Percentiles rank a stretch among this genome's conserved stretches.
Conservation (phyloP, 1,284 basidiomycete species). For the Mycosarcoma mackinlayi region DNA sequence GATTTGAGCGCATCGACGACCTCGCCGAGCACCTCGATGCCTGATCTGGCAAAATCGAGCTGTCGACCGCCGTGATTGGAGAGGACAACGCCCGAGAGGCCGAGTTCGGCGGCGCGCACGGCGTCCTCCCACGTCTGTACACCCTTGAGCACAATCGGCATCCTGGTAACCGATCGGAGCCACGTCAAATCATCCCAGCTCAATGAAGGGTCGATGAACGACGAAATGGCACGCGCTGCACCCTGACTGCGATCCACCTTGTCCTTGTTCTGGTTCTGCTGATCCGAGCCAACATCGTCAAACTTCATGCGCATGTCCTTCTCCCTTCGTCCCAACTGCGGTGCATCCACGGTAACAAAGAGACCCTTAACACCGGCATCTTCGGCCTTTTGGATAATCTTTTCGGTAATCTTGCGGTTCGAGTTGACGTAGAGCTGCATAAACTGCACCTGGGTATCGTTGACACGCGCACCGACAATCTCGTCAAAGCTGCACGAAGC, state of each 20-base stretch:
- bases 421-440: slow-evolving; percentile 82
- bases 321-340: slow-evolving; percentile 86
- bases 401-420: slow-evolving; percentile 77
- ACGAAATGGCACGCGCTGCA: slow-evolving; percentile 70
- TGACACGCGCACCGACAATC: slow-evolving; percentile 75
- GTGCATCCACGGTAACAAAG: slow-evolving; percentile 89
- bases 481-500: slow-evolving; percentile 72
- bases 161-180: slow-evolving; percentile 78
- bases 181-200: slow-evolving; percentile 76
- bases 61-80: slow-evolving; percentile 71
- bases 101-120: slow-evolving; percentile 73
- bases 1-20: slow-evolving; percentile 81
- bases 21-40: slow-evolving; percentile 75
- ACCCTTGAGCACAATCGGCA: slow-evolving; percentile 88
- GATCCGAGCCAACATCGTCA: slow-evolving; percentile 72
- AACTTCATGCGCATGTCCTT: slow-evolving; percentile 73
- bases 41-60: slow-evolving; percentile 62
- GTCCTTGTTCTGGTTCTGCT: slow-evolving; percentile 64
- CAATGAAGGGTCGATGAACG: slow-evolving; percentile 71
- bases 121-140: slow-evolving; percentile 75
- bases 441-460: slow-evolving; percentile 72
- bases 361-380: slow-evolving; percentile 80
- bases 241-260: slow-evolving; percentile 55
- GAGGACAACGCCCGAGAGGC: slow-evolving; percentile 70
- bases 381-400: slow-evolving; percentile 79